phyloP scores from a whole-genome alignment of 768 basidiomycete species.

The Phlebiopsis gigantea region DNA sequence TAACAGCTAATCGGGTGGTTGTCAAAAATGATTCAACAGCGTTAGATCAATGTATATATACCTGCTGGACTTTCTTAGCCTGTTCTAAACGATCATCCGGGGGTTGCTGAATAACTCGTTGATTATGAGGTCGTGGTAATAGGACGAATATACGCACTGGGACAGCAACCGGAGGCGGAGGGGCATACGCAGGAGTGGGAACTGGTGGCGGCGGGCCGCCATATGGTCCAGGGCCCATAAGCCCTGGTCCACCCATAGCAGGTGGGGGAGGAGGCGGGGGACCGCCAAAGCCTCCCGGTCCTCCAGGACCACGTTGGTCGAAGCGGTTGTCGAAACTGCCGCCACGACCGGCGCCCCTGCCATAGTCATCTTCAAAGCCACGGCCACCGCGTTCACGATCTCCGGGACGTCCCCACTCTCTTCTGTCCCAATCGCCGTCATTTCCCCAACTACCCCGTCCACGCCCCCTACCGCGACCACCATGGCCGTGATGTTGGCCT shows the following conservation, averaged over 20 bases:
- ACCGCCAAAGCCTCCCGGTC: slow-evolving; percentile 23
- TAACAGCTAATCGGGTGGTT: slow-evolving; percentile 39
- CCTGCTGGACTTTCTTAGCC: slow-evolving; percentile 81
- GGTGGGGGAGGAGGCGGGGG: slow-evolving; percentile 18
- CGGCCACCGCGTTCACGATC: slow-evolving; percentile 22
- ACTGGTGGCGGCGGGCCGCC: slow-evolving; percentile 30
- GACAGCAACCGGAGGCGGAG: slow-evolving; percentile 28
- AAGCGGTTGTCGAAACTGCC: slow-evolving; percentile 22
- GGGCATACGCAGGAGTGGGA: slow-evolving; percentile 21
- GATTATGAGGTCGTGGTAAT: neutral
- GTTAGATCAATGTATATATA: slow-evolving; percentile 27
- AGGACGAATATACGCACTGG: slow-evolving; percentile 22
- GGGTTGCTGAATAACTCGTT: slow-evolving; percentile 29
- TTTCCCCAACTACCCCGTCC: slow-evolving; percentile 24
- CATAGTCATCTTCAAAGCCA: slow-evolving; percentile 21
- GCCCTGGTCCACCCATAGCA: slow-evolving; percentile 18
- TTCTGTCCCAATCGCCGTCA: slow-evolving; percentile 37
- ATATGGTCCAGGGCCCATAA: slow-evolving; percentile 29
- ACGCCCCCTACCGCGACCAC: slow-evolving; percentile 25
- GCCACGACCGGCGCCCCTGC: slow-evolving; percentile 18
- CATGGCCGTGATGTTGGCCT: slow-evolving; percentile 21
- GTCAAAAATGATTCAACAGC: neutral
- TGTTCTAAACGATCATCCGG: slow-evolving; percentile 82
- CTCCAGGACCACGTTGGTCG: slow-evolving; percentile 19
- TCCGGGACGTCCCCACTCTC: slow-evolving; percentile 21